Conservation (phyloP, 139 green algal genomes). For the Gonium pectorale region DNA sequence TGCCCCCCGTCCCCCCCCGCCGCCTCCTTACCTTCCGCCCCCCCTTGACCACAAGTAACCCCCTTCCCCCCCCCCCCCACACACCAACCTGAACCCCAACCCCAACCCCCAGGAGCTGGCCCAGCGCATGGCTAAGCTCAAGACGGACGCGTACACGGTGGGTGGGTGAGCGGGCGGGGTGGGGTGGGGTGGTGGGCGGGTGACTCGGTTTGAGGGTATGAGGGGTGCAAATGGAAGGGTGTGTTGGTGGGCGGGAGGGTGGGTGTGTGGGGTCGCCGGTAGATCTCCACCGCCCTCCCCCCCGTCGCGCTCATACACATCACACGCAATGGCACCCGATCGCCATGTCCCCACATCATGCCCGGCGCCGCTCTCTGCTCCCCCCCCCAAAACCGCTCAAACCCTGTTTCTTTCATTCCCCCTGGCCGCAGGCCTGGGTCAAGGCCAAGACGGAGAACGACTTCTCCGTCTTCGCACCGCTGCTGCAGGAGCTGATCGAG, state of each 20-base stretch:
- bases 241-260: background rate
- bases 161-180: background rate
- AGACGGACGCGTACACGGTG: conserved; percentile 78
- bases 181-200: background rate
- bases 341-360: background rate
- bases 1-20: background rate
- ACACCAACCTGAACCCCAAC: background rate
- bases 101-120: conserved; percentile 64
- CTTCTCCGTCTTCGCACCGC: conserved; percentile 86
- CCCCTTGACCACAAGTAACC: background rate
- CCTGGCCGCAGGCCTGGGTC: conserved; percentile 76
- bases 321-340: too few relatives aligned
- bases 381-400: background rate
- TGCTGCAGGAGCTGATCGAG: conserved; percentile 86
- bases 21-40: background rate
- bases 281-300: background rate
- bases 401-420: background rate
- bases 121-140: conserved; percentile 76
- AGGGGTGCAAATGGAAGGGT: background rate
- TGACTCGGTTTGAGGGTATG: background rate
- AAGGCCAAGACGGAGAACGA: conserved; percentile 77
- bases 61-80: background rate
- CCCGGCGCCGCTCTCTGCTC: too few relatives aligned
- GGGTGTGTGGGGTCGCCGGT: background rate
- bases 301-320: background rate